Percentiles rank a stretch among this genome's conserved stretches.
Evolutionary conservation across 2,329 filamentous ascomycete genomes (phyloP).

Genomic region (Aspergillus piperis): DNA sequence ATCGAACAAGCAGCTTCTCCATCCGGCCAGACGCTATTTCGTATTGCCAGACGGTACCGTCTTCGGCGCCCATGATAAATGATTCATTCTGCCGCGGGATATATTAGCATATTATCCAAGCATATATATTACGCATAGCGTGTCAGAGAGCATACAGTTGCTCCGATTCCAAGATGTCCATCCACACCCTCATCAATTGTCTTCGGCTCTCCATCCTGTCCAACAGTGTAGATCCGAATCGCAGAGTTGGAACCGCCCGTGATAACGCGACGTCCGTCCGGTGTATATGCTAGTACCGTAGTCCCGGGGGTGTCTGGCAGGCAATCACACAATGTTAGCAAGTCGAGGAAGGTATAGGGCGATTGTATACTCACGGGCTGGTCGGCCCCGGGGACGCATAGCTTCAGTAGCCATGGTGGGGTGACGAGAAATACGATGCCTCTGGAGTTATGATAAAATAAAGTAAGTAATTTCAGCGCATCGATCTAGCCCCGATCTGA

Average conservation of each 20-base stretch:
- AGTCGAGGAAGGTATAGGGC: not conserved
- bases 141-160: conserved; percentile 54
- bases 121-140: not conserved
- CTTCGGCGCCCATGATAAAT: conserved; percentile 87
- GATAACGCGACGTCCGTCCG: conserved; percentile 80
- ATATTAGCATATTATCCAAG: not conserved
- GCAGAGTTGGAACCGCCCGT: conserved; percentile 93
- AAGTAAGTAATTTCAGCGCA: conserved; percentile 5
- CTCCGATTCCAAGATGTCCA: conserved; percentile 76
- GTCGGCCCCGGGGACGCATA: conserved; percentile 42
- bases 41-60: conserved; percentile 94
- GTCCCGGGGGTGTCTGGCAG: conserved; percentile 73
- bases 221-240: conserved; percentile 87
- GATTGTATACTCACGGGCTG: conserved; percentile 48
- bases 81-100: conserved; percentile 62
- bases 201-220: conserved; percentile 85
- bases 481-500: not conserved
- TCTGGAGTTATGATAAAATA: not conserved
- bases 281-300: conserved; percentile 86
- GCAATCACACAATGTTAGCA: not conserved
- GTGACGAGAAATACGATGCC: not conserved
- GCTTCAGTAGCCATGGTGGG: conserved; percentile 39
- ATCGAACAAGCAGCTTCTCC: conserved; percentile 79
- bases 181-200: conserved; percentile 92
- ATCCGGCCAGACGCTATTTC: conserved; percentile 69